phyloP scores from a whole-genome alignment of 139 green algal genomes.

The Chlamydomonas eustigma region DNA sequence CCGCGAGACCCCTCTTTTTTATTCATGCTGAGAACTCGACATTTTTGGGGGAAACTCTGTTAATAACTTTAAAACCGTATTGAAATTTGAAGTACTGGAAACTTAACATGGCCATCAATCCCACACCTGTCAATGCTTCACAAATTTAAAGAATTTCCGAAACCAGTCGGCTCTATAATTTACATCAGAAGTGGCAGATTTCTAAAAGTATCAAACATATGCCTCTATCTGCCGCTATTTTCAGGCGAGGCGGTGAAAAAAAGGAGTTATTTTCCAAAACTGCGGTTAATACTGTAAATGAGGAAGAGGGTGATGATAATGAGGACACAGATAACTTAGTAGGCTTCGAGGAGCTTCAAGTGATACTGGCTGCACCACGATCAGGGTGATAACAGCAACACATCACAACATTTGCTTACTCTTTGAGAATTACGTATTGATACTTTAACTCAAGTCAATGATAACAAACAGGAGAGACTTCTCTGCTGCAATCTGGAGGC shows the following conservation, averaged over 20 bases:
- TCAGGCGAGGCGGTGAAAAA: constrained; percentile 32
- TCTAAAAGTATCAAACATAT: too few relatives aligned
- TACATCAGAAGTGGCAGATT: background rate
- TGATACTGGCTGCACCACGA: constrained; percentile 6
- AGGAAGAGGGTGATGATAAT: constrained; percentile 3
- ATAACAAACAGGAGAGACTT: constrained; percentile 17
- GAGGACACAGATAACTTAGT: constrained; percentile 7
- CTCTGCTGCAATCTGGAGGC: constrained; percentile 37
- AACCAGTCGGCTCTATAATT: background rate
- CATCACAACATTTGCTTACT: background rate
- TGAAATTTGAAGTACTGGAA: background rate
- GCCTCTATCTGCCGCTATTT: constrained; percentile 29
- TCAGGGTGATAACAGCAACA: constrained; percentile 6
- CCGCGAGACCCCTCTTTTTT: too few relatives aligned
- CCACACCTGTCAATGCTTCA: background rate
- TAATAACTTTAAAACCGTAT: background rate
- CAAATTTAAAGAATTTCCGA: background rate
- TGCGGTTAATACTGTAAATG: background rate
- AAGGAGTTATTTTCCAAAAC: constrained; percentile 23
- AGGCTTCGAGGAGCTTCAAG: constrained; percentile 20
- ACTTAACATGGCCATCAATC: background rate
- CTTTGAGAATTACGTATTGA: background rate
- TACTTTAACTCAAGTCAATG: background rate
- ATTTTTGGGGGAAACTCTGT: background rate
- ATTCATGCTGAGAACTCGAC: too few relatives aligned